Base-by-base conservation (phyloP, 2,329 filamentous ascomycete genomes). In the Fusarium vanettenii region DNA sequence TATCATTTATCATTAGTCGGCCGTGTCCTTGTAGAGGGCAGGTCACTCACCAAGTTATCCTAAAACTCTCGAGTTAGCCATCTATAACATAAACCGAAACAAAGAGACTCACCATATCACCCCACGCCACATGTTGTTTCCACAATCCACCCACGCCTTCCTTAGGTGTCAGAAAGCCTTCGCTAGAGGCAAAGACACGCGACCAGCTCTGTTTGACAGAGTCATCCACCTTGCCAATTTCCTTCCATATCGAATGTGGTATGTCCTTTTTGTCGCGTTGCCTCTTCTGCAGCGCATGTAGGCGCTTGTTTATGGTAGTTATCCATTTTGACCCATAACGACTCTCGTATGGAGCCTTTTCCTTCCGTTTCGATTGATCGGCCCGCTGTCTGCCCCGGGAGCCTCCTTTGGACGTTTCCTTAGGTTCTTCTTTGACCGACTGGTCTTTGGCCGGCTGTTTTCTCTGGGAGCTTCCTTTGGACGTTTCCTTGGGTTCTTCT, bases 41-140 rank as follows among this genome's bases (percentile, higher is more conserved):
- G 18, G 5, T 67, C 66, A 83, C 86, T 83, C 79, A 90, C 88
- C 89, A 90, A 90, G 75, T 82, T 84, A 74, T 91, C 87, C 84
- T 86, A 57, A 66, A 31, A 14, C 35, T 78, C 6, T 25, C 20
- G 10, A n/a, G 16, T 50, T 22, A 64, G 14, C 20, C 6, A 6
- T 48, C 33, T 7, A 25, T 45, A 14, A n/a, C 3, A 18, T 13
- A 25, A 27, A 16, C 37, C 13, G 8, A 8, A 22, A 37, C 3
- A 22, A 84, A 81, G 74, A 84, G 81, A 75, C 85, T 83, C 84
- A 94, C 94, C 93, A 95, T 94, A 81, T 98, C 95, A 33, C 95
- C 95, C 94, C 94, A 97, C 0, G 90, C 91, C 27, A 97, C 92
- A 73, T 88, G 87, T 69, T 94, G 91, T 63, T 88, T 85, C 72